Evolutionary conservation across 2,329 filamentous ascomycete genomes (phyloP).

Genomic region (Epichloe baconii): DNA sequence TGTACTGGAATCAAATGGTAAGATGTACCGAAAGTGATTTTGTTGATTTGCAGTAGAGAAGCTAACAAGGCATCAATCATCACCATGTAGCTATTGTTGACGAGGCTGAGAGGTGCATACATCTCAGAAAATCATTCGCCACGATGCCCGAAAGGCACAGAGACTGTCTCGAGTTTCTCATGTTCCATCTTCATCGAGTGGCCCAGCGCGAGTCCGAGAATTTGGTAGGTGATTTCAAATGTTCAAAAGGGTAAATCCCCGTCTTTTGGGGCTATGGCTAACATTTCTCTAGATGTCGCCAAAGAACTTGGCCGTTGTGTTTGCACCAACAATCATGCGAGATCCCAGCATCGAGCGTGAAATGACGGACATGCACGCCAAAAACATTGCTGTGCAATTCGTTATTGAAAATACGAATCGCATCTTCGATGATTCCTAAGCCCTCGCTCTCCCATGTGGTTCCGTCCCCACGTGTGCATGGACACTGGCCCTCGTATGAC

Average conservation of each 20-base stretch:
- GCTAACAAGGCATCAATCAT: not conserved
- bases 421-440: conserved; percentile 50
- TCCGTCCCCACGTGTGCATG: not conserved
- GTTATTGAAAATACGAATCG: conserved; percentile 79
- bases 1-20: conserved; percentile 68
- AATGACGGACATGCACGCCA: conserved; percentile 90
- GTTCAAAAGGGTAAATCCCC: not conserved
- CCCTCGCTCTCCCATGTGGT: not conserved
- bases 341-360: conserved; percentile 81
- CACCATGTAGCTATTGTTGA: conserved; percentile 44
- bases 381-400: conserved; percentile 86
- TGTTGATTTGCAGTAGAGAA: not conserved
- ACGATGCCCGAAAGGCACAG: conserved; percentile 72
- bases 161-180: conserved; percentile 82
- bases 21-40: conserved; percentile 19
- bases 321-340: conserved; percentile 94
- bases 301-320: conserved; percentile 91
- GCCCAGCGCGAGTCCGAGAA: conserved; percentile 75
- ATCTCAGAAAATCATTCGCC: conserved; percentile 61
- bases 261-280: not conserved
- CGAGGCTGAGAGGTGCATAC: conserved; percentile 52
- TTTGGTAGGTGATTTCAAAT: conserved; percentile 41
- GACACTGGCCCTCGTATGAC: not conserved
- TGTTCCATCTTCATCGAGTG: conserved; percentile 85
- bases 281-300: conserved; percentile 64